Percentiles rank a stretch among this genome's conserved stretches.
phyloP scores from a whole-genome alignment of 306 rosid genomes.

The Mucuna pruriens region DNA sequence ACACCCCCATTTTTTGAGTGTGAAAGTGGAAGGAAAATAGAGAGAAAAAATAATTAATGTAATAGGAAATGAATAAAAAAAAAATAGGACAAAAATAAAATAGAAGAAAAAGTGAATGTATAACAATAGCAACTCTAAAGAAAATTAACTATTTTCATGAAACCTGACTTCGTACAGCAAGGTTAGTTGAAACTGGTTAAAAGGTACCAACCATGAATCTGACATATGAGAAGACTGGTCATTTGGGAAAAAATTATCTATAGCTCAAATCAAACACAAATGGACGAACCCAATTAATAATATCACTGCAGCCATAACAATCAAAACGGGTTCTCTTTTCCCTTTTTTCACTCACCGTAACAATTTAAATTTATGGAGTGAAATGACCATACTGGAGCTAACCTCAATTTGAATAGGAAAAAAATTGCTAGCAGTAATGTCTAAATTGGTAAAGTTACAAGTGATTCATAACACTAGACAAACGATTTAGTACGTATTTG shows the following conservation, averaged over 20 bases:
- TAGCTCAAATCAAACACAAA: background rate
- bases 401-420: background rate
- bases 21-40: too few species aligned
- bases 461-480: too few species aligned
- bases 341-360: background rate
- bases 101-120: too few species aligned
- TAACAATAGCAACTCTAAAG: background rate
- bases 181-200: background rate
- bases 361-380: too few species aligned
- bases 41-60: too few species aligned
- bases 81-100: too few species aligned
- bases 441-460: background rate
- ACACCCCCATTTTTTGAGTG: too few species aligned
- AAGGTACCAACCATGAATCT: background rate
- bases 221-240: background rate
- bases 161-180: background rate
- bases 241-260: background rate
- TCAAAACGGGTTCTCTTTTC: background rate
- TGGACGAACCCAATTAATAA: background rate
- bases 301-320: too few species aligned
- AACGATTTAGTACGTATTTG: too few species aligned
- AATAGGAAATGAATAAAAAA: too few species aligned
- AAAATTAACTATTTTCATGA: background rate
- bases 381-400: background rate
- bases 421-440: too few species aligned